Evolutionary conservation across 2,329 filamentous ascomycete species (phyloP).

Genomic region (Hymenoscyphus scutula): DNA sequence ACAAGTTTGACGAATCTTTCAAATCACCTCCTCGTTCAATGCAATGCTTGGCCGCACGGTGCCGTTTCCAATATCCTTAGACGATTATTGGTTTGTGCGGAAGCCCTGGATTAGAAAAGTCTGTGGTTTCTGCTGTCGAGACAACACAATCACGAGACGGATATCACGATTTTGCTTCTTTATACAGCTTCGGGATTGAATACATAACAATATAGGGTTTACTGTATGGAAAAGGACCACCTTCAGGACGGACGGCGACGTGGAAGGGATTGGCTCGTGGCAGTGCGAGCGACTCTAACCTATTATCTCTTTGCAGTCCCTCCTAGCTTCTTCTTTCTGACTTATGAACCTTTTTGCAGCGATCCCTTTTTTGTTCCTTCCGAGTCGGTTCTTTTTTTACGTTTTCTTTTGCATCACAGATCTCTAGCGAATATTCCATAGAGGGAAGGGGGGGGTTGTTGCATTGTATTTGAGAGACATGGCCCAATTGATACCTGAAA

Average conservation of each 20-base stretch:
- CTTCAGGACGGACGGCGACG: neutral
- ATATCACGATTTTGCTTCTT: constrained; percentile 1
- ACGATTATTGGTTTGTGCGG: neutral
- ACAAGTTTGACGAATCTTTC: neutral
- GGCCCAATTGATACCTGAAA: constrained; percentile 31
- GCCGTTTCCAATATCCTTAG: constrained; percentile 3
- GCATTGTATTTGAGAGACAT: constrained; percentile 31
- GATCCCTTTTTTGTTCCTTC: constrained; percentile 25
- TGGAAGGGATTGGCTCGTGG: neutral
- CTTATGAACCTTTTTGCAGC: constrained; percentile 35
- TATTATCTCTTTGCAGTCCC: neutral
- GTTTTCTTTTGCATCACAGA: constrained; percentile 34
- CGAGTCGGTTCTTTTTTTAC: constrained; percentile 10
- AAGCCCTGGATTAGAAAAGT: constrained; percentile 3
- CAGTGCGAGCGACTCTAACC: neutral
- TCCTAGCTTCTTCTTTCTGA: constrained; percentile 16
- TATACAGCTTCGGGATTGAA: neutral
- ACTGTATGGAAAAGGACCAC: neutral
- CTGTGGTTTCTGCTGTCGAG: neutral
- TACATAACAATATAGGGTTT: neutral
- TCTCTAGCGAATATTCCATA: constrained; percentile 29
- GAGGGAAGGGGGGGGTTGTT: constrained; percentile 29
- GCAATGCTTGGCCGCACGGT: neutral
- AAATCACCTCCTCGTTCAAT: constrained; percentile 2
- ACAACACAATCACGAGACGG: neutral